Base-by-base conservation (phyloP, 164 flowering plant genomes). In the Stephania yunnanensis region DNA sequence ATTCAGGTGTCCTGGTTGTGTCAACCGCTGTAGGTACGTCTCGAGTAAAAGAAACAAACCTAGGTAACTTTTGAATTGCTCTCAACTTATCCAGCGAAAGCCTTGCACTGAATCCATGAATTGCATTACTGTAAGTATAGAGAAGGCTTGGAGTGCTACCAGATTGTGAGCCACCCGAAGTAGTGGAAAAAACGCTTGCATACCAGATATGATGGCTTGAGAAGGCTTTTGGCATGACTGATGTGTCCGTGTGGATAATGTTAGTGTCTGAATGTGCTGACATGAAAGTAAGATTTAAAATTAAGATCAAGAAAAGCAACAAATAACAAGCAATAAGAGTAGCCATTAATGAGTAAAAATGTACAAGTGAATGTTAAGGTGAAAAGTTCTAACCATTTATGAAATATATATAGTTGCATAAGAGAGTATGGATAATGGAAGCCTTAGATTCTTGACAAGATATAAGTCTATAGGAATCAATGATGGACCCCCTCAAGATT, bases 161-260 rank as follows among this genome's bases (percentile, higher is more conserved):
- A 3, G 70, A 61, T 36, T 69, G 25, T 1, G 53, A 44, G 52
- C 25, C 44, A 45, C 46, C 9, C 8, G 75, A 6, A 29, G 10
- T 71, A 25, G 74, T 29, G 53, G 74, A 30, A 19, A 82, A 22
- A 10, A 76, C 75, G 61, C 85, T 78, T 6, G 81, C 71, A 75
- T 87, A 87, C 92, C 94, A 90, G 19, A 74, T 69, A 17, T 81
- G 78, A 72, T 81, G 90, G 75, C 31, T 79, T 13, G 86, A 2
- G 74, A 83, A 88, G 44, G 78, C 77, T 36, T 74, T 78, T 7
- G 92, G 92, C 88, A 84, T 86, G 61, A 64, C 70, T 2, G 88
- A 83, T 70, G 84, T 83, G 85, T 87, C 90, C 88, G 86, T 86
- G 76, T 88, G 93, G 70, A 90, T 79, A 8, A 88, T 82, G 58